These are phyloP conservation scores for Lentithecium fluviatile DNA, from an alignment of 495 filamentous ascomycete genomes.

Conservation along the genomic window DNA sequence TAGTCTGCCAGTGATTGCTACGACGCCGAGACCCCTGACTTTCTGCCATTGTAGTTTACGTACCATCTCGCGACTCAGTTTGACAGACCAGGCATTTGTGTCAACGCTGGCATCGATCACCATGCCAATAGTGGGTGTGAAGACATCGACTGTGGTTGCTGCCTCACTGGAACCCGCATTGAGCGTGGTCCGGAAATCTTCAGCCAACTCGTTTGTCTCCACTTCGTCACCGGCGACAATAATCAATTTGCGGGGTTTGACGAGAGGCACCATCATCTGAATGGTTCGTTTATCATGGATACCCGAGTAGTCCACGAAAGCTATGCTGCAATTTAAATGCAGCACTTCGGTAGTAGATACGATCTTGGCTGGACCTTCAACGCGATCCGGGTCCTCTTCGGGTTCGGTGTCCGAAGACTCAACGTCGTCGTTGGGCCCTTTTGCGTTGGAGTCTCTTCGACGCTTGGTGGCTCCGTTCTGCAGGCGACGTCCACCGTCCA, in stretches of 20 bases:
- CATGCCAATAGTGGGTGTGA: slow-evolving; percentile 70
- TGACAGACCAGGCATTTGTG: slow-evolving; percentile 95
- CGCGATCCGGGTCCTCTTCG: slow-evolving; percentile 53
- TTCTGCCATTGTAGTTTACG: slow-evolving; percentile 91
- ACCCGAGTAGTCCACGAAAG: slow-evolving; percentile 87
- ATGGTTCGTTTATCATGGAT: slow-evolving; percentile 90
- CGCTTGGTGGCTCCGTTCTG: slow-evolving; percentile 34
- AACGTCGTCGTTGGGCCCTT: neutral
- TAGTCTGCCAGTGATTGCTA: slow-evolving; percentile 74
- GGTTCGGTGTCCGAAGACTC: slow-evolving; percentile 47
- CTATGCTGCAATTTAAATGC: slow-evolving; percentile 67
- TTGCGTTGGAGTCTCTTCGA: slow-evolving; percentile 35
- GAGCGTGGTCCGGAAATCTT: slow-evolving; percentile 76
- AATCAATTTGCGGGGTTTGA: slow-evolving; percentile 90
- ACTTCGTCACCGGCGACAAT: slow-evolving; percentile 74
- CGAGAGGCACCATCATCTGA: slow-evolving; percentile 91
- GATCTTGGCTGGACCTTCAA: slow-evolving; percentile 70
- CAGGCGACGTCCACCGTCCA: slow-evolving; percentile 29
- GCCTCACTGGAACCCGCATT: slow-evolving; percentile 49
- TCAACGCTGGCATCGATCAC: slow-evolving; percentile 89
- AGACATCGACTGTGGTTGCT: slow-evolving; percentile 60
- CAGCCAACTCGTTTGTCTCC: slow-evolving; percentile 74
- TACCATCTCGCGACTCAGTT: slow-evolving; percentile 77
- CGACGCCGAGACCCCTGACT: slow-evolving; percentile 82
- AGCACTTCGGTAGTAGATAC: slow-evolving; percentile 60